Evolutionary conservation across 208 protist genomes (phyloP), one percentile per base, ranked within the genome.

Genomic region (Angomonas deanei): DNA sequence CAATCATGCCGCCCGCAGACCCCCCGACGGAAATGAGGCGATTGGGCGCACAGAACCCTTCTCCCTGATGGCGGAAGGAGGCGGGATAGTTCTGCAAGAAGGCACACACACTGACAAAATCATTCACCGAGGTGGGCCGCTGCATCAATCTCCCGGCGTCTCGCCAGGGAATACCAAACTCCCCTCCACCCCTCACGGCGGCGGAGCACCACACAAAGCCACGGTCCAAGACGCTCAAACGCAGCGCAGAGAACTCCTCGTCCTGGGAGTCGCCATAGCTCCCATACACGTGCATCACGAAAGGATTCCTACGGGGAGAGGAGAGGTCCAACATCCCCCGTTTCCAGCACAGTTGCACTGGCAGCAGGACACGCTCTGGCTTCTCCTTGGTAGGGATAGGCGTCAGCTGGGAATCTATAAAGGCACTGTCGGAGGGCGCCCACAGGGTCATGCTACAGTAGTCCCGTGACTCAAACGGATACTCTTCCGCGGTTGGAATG

Each of bases 1-100:
- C 86, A 2, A 96, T 70, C 23, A 97, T 64, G 11, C 89, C 94
- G 17, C 94, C 94, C 8, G 94, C 94, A 17, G 80, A 92, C 11
- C 81, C 70, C 2, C 93, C 93, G 32, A 61, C 58, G 8, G 76
- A 66, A 32, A 78, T 64, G 6, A 97, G 48, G 1, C 15, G 1
- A 42, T 27, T 34, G 15, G 28, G 53, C 5, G 53, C 53, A n/a
- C 42, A 50, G 15, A 50, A 50, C 8, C 42, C 15, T n/a, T 50
- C 3, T 19, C 19, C 23, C 17, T 19, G 17, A 3, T 50, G n/a
- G n/a, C n/a, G 3, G 4, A 21, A 50, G 1, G 28, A 23, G 17
- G 24, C 30, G 30, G 53, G 53, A 0, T 42, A 39, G n/a, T 76
- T 54, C 68, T 92, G 74, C 52, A 97, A 38, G 56, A 78, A 87